phyloP scores from a whole-genome alignment of 2,329 filamentous ascomycete genomes.

The Beauveria scarabaeidicola region DNA sequence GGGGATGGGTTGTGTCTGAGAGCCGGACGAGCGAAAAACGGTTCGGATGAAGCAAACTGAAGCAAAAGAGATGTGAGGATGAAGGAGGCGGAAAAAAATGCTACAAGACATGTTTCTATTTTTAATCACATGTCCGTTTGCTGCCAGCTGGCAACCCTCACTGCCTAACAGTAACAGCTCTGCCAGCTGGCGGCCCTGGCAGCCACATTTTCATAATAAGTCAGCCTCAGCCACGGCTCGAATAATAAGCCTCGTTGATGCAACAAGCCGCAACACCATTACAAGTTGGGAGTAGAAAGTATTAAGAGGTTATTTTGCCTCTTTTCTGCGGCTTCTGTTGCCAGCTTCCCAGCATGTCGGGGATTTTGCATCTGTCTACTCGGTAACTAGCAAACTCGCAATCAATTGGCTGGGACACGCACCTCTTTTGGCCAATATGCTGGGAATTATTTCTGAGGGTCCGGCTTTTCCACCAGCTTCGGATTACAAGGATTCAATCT shows the following conservation, averaged over 20 bases:
- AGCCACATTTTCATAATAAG: neutral
- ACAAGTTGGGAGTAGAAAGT: neutral
- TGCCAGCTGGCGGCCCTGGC: neutral
- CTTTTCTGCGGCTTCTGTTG: neutral
- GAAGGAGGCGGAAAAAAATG: neutral
- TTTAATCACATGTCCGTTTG: neutral
- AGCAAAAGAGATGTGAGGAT: neutral
- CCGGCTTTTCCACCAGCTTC: neutral
- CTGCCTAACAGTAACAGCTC: neutral
- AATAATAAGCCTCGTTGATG: neutral
- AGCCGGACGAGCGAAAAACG: neutral
- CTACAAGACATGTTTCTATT: neutral
- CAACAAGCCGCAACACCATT: neutral
- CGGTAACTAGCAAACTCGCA: neutral
- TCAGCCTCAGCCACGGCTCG: conserved; percentile 2
- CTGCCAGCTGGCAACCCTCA: neutral
- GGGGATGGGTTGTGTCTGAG: neutral
- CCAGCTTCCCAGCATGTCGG: neutral
- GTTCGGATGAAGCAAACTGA: neutral
- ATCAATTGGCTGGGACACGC: too few relatives aligned
- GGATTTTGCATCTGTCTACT: neutral
- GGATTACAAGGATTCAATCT: neutral
- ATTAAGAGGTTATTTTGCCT: too few relatives aligned
- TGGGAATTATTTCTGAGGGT: neutral
- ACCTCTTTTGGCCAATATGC: neutral